Evolutionary conservation across 2,329 filamentous ascomycete species (phyloP).

Genomic region (Phaeosphaeria sp.): DNA sequence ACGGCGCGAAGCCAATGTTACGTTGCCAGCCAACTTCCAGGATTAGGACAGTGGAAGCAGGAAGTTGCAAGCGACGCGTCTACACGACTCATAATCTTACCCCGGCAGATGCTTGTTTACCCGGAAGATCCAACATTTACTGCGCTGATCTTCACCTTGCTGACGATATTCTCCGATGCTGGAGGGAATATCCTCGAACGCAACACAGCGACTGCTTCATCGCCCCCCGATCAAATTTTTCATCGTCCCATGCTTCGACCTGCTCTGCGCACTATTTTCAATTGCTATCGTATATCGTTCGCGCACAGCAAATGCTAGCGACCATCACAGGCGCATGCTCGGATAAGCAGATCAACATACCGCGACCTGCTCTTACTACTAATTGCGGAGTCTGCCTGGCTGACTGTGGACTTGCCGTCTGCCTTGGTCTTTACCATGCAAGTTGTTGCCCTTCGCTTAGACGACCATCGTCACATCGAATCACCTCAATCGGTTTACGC

Average conservation of each 20-base stretch:
- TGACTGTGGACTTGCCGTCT: neutral
- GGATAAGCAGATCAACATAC: neutral
- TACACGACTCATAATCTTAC: neutral
- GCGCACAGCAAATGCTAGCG: neutral
- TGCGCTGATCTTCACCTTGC: constrained; percentile 3
- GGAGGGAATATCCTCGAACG: neutral
- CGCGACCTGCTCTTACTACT: neutral
- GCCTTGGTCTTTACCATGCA: neutral
- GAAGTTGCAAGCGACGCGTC: neutral
- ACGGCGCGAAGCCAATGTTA: neutral
- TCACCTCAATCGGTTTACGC: neutral
- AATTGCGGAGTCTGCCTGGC: neutral
- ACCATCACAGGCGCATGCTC: neutral
- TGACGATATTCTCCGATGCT: constrained; percentile 3
- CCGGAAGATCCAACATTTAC: constrained; percentile 2
- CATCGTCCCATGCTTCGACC: neutral
- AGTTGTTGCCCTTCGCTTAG: neutral
- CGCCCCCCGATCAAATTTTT: neutral
- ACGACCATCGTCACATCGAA: neutral
- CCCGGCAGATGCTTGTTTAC: neutral
- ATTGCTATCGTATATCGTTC: neutral
- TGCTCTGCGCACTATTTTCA: too few species aligned
- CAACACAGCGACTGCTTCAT: neutral
- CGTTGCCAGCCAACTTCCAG: neutral
- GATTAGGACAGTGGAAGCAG: neutral